Percentiles rank a stretch among this genome's conserved stretches.
These are phyloP conservation scores for Ophiorrhiza pumila DNA, from an alignment of 257 asterid species.

Conservation along the genomic window DNA sequence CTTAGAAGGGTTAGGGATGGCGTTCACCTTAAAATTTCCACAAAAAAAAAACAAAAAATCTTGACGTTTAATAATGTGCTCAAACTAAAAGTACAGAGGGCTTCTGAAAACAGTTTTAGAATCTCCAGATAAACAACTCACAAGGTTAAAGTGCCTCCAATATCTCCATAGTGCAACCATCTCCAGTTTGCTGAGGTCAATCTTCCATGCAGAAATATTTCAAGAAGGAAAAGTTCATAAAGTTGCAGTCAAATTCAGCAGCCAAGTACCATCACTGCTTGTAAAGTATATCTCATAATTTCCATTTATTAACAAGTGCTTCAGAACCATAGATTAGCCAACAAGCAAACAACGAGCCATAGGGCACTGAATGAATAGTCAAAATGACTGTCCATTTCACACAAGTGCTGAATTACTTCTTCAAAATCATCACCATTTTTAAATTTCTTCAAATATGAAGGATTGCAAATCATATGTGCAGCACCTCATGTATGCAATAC, in stretches of 20 bases:
- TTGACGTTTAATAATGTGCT: background rate
- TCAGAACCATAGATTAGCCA: too few species aligned
- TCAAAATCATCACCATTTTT: too few species aligned
- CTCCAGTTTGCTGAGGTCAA: conserved; percentile 90
- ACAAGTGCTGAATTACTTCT: too few species aligned
- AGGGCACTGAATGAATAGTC: too few species aligned
- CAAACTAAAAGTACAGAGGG: too few species aligned
- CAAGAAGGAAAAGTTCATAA: background rate
- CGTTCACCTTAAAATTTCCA: conserved; percentile 62
- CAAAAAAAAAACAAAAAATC: background rate
- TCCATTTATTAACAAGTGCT: too few species aligned
- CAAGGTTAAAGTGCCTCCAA: conserved; percentile 79
- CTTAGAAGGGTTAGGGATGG: conserved; percentile 67
- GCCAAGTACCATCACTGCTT: background rate
- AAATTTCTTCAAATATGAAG: too few species aligned
- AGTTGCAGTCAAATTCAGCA: background rate
- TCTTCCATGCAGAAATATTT: conserved; percentile 38
- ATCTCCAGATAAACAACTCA: conserved; percentile 36
- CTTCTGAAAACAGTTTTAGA: background rate
- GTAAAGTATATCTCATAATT: background rate
- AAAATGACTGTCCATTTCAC: too few species aligned
- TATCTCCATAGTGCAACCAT: conserved; percentile 88
- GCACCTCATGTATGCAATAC: too few species aligned
- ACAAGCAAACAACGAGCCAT: too few species aligned
- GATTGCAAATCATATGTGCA: too few species aligned